Evolutionary conservation across 2,329 filamentous ascomycete genomes (phyloP), one percentile per base, ranked within the genome.

Genomic region (Fusarium cicatricum): DNA sequence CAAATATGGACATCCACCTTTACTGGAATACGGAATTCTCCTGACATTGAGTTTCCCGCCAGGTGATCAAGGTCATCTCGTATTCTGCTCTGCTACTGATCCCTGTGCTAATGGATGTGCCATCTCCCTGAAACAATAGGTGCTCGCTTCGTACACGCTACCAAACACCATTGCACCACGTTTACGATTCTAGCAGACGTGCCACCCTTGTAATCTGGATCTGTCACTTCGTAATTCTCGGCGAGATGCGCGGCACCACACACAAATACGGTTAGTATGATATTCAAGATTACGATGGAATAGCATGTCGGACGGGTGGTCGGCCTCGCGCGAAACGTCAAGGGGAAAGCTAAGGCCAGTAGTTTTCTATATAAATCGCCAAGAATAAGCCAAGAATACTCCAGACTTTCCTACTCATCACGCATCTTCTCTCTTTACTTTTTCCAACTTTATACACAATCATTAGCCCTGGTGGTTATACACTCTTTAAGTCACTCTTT

Each of bases 401-500:
- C n/a, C 29, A 34, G 5, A 5, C 12, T 21, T 32, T n/a, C 17
- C 16, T 7, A 11, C 19, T 26, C 21, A 40, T 38, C 38, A 34
- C 29, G 38, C 44, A 45, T 57, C 31, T 7, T 40, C 28, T 34
- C 44, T 39, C 29, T 39, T 55, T 36, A 28, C 33, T 26, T 47
- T n/a, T 11, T 32, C 47, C n/a, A 58, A 45, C 37, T 52, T 54
- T 55, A 33, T 52, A 62, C 36, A 59, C 50, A 54, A 40, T 60
- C 59, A 32, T 58, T 63, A 50, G 40, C 64, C 64, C 64, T 67
- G 64, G 64, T 61, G 64, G 64, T 66, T 66, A 52, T 29, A 48
- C 58, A 58, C 54, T 66, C 55, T 52, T 66, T 46, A 17, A 16
- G 32, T 14, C 21, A 39, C 12, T 49, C 28, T 15, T 48, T 49